Conservation (phyloP, 495 filamentous ascomycete species). For the Daldinia vernicosa region DNA sequence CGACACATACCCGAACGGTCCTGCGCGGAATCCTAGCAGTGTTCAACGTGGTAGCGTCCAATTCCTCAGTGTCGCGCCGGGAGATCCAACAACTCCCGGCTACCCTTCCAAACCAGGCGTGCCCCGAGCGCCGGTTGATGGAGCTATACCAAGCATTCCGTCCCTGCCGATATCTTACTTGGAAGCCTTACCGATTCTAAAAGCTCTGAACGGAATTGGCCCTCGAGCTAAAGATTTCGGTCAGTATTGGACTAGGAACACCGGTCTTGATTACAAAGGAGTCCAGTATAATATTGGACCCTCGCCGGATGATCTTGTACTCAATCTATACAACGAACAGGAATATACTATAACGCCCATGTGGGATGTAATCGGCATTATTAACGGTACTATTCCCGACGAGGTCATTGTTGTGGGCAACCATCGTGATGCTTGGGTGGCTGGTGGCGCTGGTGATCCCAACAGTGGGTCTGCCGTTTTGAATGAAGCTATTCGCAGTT, state of each 20-base stretch:
- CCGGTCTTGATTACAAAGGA: constrained; percentile 80
- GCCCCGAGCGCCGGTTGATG: constrained; percentile 74
- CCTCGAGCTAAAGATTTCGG: constrained; percentile 81
- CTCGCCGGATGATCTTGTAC: constrained; percentile 74
- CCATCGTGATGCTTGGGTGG: constrained; percentile 94
- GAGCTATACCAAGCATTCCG: constrained; percentile 81
- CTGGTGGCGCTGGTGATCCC: constrained; percentile 86
- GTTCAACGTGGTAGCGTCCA: constrained; percentile 93
- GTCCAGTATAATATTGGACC: constrained; percentile 94
- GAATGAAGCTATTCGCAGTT: constrained; percentile 83
- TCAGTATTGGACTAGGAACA: constrained; percentile 71
- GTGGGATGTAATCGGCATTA: constrained; percentile 95
- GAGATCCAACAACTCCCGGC: constrained; percentile 85
- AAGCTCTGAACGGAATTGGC: constrained; percentile 88
- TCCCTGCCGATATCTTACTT: constrained; percentile 91
- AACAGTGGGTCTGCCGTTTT: constrained; percentile 91
- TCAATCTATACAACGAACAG: constrained; percentile 88
- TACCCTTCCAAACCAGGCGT: constrained; percentile 92
- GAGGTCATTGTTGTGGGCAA: constrained; percentile 95
- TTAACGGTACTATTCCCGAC: constrained; percentile 83
- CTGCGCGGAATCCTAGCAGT: constrained; percentile 85
- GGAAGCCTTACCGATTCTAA: constrained; percentile 85
- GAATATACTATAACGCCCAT: constrained; percentile 88
- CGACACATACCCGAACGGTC: constrained; percentile 82
- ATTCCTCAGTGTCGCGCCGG: constrained; percentile 75